Percentiles rank a stretch among this genome's conserved stretches.
Conservation (phyloP, 805 yeast species). For the Dipodascus geniculatus region DNA sequence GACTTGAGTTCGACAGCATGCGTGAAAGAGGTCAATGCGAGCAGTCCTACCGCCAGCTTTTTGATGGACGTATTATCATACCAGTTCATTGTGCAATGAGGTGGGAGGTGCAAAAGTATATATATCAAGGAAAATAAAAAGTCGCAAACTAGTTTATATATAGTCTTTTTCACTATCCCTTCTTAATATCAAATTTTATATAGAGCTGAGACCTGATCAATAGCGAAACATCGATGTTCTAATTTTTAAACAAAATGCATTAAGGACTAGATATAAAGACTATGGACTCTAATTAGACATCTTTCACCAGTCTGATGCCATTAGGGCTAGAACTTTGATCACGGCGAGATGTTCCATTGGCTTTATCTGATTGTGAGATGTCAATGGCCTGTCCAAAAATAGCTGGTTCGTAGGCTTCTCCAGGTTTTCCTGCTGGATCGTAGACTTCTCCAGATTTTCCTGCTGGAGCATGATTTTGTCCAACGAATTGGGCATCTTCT, state of each 20-base stretch:
- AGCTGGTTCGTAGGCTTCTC: neutral
- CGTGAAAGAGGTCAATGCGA: neutral
- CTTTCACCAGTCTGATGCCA: neutral
- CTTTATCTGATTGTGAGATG: neutral
- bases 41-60: neutral
- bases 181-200: no score
- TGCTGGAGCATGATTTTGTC: no score
- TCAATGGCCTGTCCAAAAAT: neutral
- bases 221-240: neutral
- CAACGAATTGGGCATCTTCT: no score
- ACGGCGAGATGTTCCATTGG: neutral
- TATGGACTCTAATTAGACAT: neutral
- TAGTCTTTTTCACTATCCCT: neutral
- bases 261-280: neutral
- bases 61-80: neutral
- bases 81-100: neutral
- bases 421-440: neutral
- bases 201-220: no score
- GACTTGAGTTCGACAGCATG: neutral
- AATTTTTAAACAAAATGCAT: neutral
- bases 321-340: neutral
- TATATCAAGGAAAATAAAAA: no score
- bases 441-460: no score
- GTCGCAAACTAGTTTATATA: no score
- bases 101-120: no score